Evolutionary conservation across 148 eudicot genomes (phyloP).

Genomic region (Salicornia ramosissima): DNA sequence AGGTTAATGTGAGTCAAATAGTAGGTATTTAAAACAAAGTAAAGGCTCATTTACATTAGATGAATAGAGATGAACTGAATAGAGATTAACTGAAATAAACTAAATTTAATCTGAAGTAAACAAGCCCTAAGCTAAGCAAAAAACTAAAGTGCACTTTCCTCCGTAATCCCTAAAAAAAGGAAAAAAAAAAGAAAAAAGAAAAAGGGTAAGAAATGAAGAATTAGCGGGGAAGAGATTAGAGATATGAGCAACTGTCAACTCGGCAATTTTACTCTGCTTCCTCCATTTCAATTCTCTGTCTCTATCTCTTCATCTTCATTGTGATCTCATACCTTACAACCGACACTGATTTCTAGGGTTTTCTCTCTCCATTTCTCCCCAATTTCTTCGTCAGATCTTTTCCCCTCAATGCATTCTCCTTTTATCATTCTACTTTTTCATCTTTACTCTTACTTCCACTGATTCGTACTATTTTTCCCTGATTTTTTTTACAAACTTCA

Average conservation of each 20-base stretch:
- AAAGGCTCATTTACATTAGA: no score
- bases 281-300: not conserved
- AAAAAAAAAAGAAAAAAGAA: no score
- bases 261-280: not conserved
- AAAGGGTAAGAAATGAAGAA: slow-evolving; percentile 12
- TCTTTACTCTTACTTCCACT: not conserved
- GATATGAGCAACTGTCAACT: slow-evolving; percentile 4
- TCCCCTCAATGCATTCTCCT: not conserved
- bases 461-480: not conserved
- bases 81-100: no score
- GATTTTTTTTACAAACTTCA: not conserved
- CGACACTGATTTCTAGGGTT: slow-evolving; percentile 22
- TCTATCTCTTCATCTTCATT: not conserved
- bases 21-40: no score
- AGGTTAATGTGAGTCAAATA: no score
- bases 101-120: no score
- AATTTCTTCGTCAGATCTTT: not conserved
- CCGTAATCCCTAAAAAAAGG: no score
- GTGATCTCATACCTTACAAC: not conserved
- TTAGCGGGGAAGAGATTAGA: slow-evolving; percentile 3
- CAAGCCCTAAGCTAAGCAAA: no score
- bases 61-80: no score
- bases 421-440: not conserved
- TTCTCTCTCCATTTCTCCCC: slow-evolving; percentile 15
- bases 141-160: no score